Evolutionary conservation across 2,329 filamentous ascomycete genomes (phyloP), one percentile per base, ranked within the genome.

Genomic region (Fusarium stilboides): DNA sequence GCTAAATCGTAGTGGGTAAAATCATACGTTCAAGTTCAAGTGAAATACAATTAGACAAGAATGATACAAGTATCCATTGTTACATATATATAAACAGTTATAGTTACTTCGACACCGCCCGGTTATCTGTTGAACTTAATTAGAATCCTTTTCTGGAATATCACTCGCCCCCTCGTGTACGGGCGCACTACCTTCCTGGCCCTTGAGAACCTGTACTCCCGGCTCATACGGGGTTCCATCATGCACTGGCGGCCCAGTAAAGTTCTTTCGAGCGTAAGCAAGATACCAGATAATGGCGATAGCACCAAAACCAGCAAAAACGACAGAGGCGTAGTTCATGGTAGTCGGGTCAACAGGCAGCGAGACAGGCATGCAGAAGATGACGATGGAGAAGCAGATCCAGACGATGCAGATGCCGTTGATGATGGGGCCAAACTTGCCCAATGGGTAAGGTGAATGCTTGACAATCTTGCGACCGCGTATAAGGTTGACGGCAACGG

Each of bases 331-430:
- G 74, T 91, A 91, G 77, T 91, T 91, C 89, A 91, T 91, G 19
- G 79, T 82, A 14, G 77, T 77, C 6, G 88, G 76, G 13, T 83
- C 81, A 5, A 91, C 88, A 0, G 88, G 86, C 12, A 91, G 76
- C 5, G 86, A 84, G 8, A 88, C 85, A 4, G 89, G 92, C 90
- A 94, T 92, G 76, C 91, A 94, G 81, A 94, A 94, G 44, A 94
- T 81, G 57, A 92, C 86, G 17, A 93, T 85, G 2, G 91, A 87
- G 19, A 94, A 83, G 33, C 82, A 78, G 60, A 94, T 93, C 92
- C 92, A 94, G 39, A 82, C 79, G n/a, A 94, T 78, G 52, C 89
- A 92, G 43, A 89, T 79, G 34, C 87, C 77, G 76, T 94, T 94
- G 77, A 94, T 91, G 7, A 83, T 75, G 74, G 85, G 88, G 0